Percentiles rank a stretch among this genome's conserved stretches.
Conservation (phyloP, 1,139 yeast genomes). For the Groenewaldozyma sp. region DNA sequence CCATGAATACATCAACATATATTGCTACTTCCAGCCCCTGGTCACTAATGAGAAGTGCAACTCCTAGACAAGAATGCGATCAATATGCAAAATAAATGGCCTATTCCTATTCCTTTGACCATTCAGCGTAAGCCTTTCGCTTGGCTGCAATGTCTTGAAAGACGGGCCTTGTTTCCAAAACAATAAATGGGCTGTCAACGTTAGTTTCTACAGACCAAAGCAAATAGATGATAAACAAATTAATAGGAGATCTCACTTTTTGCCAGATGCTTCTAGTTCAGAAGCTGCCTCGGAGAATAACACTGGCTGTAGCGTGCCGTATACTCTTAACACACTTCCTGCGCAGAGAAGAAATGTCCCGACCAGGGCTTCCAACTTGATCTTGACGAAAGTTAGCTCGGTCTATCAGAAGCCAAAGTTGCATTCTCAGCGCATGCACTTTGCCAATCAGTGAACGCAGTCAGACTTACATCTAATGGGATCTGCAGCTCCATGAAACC, state of each 20-base stretch:
- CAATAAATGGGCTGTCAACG: background rate
- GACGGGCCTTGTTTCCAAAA: constrained; percentile 28
- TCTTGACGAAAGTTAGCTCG: no score
- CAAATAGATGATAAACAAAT: background rate
- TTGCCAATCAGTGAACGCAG: no score
- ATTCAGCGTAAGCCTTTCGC: constrained; percentile 23
- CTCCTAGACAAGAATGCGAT: no score
- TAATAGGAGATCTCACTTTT: constrained; percentile 15
- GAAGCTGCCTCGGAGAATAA: constrained; percentile 22
- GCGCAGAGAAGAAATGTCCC: constrained; percentile 23
- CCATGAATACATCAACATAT: no score
- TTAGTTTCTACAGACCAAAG: no score
- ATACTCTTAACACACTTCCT: constrained; percentile 18
- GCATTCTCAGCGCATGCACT: no score
- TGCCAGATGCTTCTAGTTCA: constrained; percentile 19
- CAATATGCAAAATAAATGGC: no score
- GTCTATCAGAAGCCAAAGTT: no score
- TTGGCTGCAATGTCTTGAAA: constrained; percentile 25
- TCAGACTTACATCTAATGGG: constrained; percentile 24
- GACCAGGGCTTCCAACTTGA: constrained; percentile 25
- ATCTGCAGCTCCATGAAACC: constrained; percentile 14
- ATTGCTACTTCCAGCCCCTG: no score
- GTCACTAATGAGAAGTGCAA: no score
- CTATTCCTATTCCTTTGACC: no score
- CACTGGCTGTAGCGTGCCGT: constrained; percentile 23